Evolutionary conservation across 23 red algal species (phyloP), one percentile per base, ranked within the genome.

Genomic region (Gracilaria domingensis): DNA sequence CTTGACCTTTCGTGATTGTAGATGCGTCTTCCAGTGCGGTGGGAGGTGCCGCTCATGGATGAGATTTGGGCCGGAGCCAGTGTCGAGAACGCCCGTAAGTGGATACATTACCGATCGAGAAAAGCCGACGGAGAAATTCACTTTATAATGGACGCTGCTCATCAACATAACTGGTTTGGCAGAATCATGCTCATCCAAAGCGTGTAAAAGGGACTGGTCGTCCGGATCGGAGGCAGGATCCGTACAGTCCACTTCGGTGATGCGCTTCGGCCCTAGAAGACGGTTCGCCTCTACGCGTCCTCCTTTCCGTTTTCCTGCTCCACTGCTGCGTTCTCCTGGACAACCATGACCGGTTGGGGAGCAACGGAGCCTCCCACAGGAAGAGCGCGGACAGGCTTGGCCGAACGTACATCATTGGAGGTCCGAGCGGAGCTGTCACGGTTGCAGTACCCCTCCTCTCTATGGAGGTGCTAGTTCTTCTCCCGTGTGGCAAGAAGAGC

Each of bases 71-170:
- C 81, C 81, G 0, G 81, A 59, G 44, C 81, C 81, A 16, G 55
- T 85, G 37, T 85, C 81, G 12, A 85, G 61, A 21, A 85, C 81
- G 0, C 29, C 59, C 20, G 34, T 66, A 30, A 62, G 29, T 34
- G 60, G 61, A 29, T 45, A 50, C 81, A 70, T 69, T n/a, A 69
- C 56, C 81, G 56, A 49, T 12, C 42, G 61, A 30, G 11, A 28
- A 29, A 29, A 66, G 12, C 81, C 57, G 54, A 71, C 37, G 0
- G 56, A 47, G 36, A 70, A 48, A 58, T 70, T 64, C 28, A 85
- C 1, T 48, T 85, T 85, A 66, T 70, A 85, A 33, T 72, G 32
- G 1, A 17, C 4, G 4, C 35, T 70, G 30, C 25, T 34, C 35
- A 28, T 35, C 2, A 70, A 17, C 30, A 25, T 14, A 1, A 28